Base-by-base conservation (phyloP, 2,329 filamentous ascomycete species). In the Fusarium incarnatum region DNA sequence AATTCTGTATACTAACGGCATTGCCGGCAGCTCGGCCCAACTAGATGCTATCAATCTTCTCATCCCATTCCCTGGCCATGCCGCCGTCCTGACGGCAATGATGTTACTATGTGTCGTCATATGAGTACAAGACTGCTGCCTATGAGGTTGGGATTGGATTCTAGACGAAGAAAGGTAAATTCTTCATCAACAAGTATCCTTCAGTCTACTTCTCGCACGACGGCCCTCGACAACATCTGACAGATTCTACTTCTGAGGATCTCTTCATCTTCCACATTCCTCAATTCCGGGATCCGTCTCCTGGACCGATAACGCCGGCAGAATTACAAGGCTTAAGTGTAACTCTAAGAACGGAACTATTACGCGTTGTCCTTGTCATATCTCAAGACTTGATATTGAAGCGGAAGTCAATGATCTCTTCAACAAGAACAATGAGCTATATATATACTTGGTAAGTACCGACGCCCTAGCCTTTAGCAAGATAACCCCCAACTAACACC, bases 401-500 rank as follows among this genome's bases (percentile, higher is more conserved):
- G 32, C 16, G 16, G 32, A 18, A 37, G 2, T 11, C 32, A 18
- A 37, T 37, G 16, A 9, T 37, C 32, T 37, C 9, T 18, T 11
- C 16, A 37, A 37, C 16, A 18, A 10, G 16, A 37, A 18, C 16
- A 37, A 37, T 8, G 32, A 37, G 32, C 32, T 18, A 37, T 37
- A 37, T n/a, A 37, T n/a, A n/a, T 37, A 37, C 16, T 11, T n/a
- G 0, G 34, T 37, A 37, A n/a, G 34, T n/a, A 37, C 10, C 10
- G 9, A 12, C 34, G 1, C 3, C n/a, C 0, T 3, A n/a, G 34
- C 18, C 9, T 37, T 37, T n/a, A n/a, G 7, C 18, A n/a, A n/a
- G 18, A 11, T 4, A 2, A 37, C 1, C 9, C 34, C 34, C 9
- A 11, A n/a, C 18, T 37, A n/a, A 37, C 3, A n/a, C 8, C 18